Percentiles rank a stretch among this genome's conserved stretches.
Evolutionary conservation across 352 stramenopile species (phyloP).

Genomic region (Globisporangium ultimum): DNA sequence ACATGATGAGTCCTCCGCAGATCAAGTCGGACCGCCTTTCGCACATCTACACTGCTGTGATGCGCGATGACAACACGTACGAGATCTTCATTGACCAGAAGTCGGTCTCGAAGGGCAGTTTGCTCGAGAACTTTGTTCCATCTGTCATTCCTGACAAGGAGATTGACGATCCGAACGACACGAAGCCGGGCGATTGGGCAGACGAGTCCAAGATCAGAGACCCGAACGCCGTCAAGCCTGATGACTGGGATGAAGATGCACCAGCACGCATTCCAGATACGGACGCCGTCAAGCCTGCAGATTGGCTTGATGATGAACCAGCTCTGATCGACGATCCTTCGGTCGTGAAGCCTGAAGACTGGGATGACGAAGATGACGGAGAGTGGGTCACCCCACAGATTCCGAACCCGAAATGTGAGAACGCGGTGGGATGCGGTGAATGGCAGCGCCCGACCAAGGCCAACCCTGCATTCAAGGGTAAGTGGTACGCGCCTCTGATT

Average conservation of each 20-base stretch:
- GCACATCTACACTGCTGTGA: conserved; percentile 91
- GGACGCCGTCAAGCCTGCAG: conserved; percentile 83
- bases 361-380: conserved; percentile 93
- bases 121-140: conserved; percentile 84
- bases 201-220: conserved; percentile 89
- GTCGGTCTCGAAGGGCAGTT: conserved; percentile 73
- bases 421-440: conserved; percentile 86
- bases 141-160: conserved; percentile 85
- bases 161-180: conserved; percentile 91
- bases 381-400: conserved; percentile 89
- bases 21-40: conserved; percentile 83
- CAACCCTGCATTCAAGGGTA: conserved; percentile 93
- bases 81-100: conserved; percentile 91
- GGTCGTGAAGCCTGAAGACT: conserved; percentile 88
- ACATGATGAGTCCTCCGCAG: conserved; percentile 76
- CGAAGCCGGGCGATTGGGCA: conserved; percentile 92
- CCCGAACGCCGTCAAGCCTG: conserved; percentile 81
- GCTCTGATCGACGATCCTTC: conserved; percentile 77
- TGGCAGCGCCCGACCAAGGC: conserved; percentile 85
- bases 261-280: conserved; percentile 84
- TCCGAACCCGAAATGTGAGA: conserved; percentile 85
- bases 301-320: conserved; percentile 88
- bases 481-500: conserved; percentile 89
- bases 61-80: conserved; percentile 90
- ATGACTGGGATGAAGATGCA: conserved; percentile 92